Base-by-base conservation (phyloP, 1,284 basidiomycete genomes). In the Leccinum huronense region DNA sequence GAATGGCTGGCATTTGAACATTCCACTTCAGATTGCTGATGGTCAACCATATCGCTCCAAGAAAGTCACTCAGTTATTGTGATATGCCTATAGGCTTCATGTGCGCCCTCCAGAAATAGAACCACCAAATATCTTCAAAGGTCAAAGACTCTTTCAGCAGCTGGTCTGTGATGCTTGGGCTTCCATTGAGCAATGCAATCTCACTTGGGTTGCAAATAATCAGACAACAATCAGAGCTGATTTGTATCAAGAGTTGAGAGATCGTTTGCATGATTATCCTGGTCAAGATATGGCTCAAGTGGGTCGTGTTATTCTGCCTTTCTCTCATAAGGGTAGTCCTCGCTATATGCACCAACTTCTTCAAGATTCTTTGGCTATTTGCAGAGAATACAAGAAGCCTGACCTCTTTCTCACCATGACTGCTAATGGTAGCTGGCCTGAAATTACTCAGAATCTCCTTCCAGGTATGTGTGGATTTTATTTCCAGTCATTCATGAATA, bases 81-180 rank as follows among this genome's bases (percentile, higher is more conserved):
- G 62, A 11, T 64, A 70, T 67, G 57, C 65, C 1, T 72, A 70
- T 14, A 14, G 40, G 1, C 38, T 70, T 0, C 66, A 73, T 40
- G 2, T 40, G 0, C 2, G 1, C 3, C 56, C 60, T 3, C 0
- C 0, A 1, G 0, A 64, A 0, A 8, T 68, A 2, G 65, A 72
- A 9, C 60, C 65, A 23, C 1, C 1, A 0, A 73, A 74, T 62
- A 48, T 84, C 2, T 72, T 83, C 19, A 75, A 69, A 14, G 78
- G 72, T 60, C 77, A 79, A 0, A 70, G 74, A 0, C 72, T 84
- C 0, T 78, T 84, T 42, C 78, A 81, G 56, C 77, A 80, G 16
- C 81, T 77, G 53, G 34, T 76, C 7, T 77, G 76, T 60, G 76
- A 80, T 67, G 75, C 71, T 23, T 80, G 70, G 72, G 77, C 78